These are phyloP conservation scores for Vitis hybrid DNA, from an alignment of 177 flowering plant genomes.

Conservation along the genomic window DNA sequence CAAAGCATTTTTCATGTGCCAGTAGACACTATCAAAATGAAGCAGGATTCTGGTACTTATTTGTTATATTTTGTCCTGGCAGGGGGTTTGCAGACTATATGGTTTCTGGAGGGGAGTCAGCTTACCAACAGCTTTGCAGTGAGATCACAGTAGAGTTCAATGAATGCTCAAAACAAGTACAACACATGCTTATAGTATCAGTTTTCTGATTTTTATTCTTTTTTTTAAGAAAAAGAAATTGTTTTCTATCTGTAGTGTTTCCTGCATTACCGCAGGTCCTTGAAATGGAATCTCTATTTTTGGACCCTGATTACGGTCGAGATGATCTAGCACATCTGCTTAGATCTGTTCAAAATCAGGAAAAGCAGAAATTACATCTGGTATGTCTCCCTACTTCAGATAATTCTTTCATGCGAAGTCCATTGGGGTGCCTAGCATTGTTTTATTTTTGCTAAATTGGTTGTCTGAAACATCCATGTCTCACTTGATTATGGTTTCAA, in stretches of 20 bases:
- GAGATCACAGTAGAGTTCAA: conserved; percentile 79
- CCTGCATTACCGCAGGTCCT: conserved; percentile 47
- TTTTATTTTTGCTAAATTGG: not conserved
- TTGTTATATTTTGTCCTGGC: conserved; percentile 4
- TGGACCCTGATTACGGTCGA: conserved; percentile 53
- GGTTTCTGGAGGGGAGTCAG: conserved; percentile 62
- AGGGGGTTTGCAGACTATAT: conserved; percentile 86
- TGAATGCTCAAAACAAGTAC: conserved; percentile 88
- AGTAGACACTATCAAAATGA: not conserved
- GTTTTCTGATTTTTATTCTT: not conserved
- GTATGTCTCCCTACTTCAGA: conserved; percentile 27
- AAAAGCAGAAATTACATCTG: conserved; percentile 83
- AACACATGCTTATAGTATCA: conserved; percentile 7
- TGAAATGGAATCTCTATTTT: conserved; percentile 64
- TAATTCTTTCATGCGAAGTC: not conserved
- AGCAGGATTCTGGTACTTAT: not conserved
- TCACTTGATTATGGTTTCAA: too few relatives aligned
- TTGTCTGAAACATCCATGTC: not conserved
- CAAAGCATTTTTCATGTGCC: not conserved
- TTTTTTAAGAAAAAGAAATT: not conserved
- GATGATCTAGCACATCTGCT: conserved; percentile 70
- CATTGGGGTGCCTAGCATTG: not conserved
- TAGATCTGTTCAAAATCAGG: conserved; percentile 80
- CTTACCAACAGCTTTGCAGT: conserved; percentile 81
- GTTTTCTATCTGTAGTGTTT: not conserved